Percentiles rank a stretch among this genome's conserved stretches.
phyloP scores from a whole-genome alignment of 768 basidiomycete species.

The Lepiota venenata region DNA sequence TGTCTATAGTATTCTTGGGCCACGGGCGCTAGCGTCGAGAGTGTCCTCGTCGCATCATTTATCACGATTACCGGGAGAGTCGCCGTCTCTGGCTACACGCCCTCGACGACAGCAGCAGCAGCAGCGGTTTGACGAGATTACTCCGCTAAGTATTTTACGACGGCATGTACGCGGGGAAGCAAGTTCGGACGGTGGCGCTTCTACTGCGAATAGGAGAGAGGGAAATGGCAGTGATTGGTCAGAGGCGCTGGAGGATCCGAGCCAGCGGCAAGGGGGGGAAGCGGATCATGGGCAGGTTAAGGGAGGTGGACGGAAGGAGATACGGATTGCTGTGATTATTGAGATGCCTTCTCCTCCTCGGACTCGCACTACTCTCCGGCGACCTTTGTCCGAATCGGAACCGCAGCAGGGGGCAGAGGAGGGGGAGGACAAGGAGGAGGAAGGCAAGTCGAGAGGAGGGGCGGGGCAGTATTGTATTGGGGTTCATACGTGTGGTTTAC shows the following conservation, averaged over 20 bases:
- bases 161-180: conserved; percentile 29
- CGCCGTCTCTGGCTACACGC: too few relatives aligned
- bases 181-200: neutral
- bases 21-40: too few relatives aligned
- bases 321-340: conserved; percentile 7
- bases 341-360: conserved; percentile 8
- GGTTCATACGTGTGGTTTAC: conserved; percentile 31
- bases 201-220: too few relatives aligned
- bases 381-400: too few relatives aligned
- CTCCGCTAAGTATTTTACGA: conserved; percentile 21
- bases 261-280: neutral
- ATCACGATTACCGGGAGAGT: neutral
- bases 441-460: conserved; percentile 10
- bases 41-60: neutral
- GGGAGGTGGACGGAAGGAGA: neutral
- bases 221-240: too few relatives aligned
- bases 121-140: conserved; percentile 5
- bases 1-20: too few relatives aligned
- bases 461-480: conserved; percentile 30
- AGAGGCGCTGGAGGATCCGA: too few relatives aligned
- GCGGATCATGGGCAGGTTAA: neutral
- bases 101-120: neutral
- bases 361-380: neutral
- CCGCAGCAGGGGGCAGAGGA: too few relatives aligned
- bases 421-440: neutral